A percentile compares a stretch with the other conserved stretches of the same genome.
Conservation (phyloP, 1,284 basidiomycete genomes). For the Trametes hirsuta region DNA sequence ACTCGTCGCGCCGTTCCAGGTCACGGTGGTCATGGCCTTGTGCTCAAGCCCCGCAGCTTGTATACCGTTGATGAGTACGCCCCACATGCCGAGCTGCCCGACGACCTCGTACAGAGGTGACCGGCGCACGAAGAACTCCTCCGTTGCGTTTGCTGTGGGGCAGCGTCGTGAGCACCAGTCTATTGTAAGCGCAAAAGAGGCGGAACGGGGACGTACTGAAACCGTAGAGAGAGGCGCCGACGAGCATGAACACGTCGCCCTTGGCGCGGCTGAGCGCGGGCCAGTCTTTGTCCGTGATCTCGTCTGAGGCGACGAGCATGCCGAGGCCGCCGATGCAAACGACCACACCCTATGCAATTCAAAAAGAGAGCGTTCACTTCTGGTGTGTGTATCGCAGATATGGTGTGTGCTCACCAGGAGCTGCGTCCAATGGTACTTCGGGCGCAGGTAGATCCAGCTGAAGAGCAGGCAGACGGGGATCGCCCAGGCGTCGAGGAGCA, state of each 20-base stretch:
- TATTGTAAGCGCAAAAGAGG: background rate
- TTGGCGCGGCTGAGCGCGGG: constrained; percentile 66
- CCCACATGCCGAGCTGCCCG: constrained; percentile 85
- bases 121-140: constrained; percentile 82
- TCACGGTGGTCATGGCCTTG: constrained; percentile 58
- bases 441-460: constrained; percentile 80
- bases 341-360: constrained; percentile 57
- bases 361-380: background rate
- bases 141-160: constrained; percentile 75
- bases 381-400: background rate
- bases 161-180: background rate
- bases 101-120: constrained; percentile 86
- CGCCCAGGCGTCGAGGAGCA: constrained; percentile 88
- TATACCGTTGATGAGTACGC: constrained; percentile 75
- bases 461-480: constrained; percentile 85
- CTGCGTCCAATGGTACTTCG: constrained; percentile 83
- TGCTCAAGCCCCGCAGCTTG: constrained; percentile 81
- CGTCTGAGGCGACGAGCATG: constrained; percentile 74
- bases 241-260: constrained; percentile 87
- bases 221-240: constrained; percentile 83
- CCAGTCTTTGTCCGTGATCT: constrained; percentile 72
- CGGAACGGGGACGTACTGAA: constrained; percentile 62
- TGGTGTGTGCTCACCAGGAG: constrained; percentile 52
- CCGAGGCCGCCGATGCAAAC: constrained; percentile 79
- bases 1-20: constrained; percentile 76